phyloP scores from a whole-genome alignment of 257 asterid species.

The Agastache rugosa region DNA sequence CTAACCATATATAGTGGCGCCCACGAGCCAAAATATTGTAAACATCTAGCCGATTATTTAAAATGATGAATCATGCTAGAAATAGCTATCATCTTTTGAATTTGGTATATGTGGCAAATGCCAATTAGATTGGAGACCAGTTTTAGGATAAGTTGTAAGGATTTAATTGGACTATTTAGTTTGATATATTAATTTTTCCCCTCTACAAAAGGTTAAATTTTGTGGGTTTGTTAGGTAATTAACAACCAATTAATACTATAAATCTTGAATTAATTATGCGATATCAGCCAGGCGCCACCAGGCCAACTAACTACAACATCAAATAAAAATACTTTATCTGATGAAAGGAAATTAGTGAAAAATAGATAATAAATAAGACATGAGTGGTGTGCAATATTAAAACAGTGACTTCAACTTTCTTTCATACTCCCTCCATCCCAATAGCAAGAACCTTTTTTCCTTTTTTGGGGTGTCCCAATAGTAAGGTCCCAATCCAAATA shows the following conservation, averaged over 20 bases:
- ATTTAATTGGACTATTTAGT: slow-evolving; percentile 28
- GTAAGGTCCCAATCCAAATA: no score
- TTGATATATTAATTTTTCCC: not conserved
- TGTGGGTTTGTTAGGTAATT: slow-evolving; percentile 48
- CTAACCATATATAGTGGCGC: slow-evolving; percentile 43
- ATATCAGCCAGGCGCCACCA: slow-evolving; percentile 42
- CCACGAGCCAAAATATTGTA: slow-evolving; percentile 33
- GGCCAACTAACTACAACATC: slow-evolving; percentile 33
- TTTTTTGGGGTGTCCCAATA: no score
- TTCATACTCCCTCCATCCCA: no score
- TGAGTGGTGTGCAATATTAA: slow-evolving; percentile 19
- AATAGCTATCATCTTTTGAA: not conserved
- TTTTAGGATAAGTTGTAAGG: slow-evolving; percentile 12
- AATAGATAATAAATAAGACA: slow-evolving; percentile 35
- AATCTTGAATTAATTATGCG: slow-evolving; percentile 10
- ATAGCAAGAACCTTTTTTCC: no score
- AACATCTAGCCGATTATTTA: slow-evolving; percentile 17
- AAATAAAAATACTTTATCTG: slow-evolving; percentile 16
- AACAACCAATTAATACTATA: slow-evolving; percentile 26
- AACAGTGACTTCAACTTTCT: slow-evolving; percentile 20
- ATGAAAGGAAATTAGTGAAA: slow-evolving; percentile 4
- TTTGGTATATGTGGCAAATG: slow-evolving; percentile 40
- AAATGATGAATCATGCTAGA: slow-evolving; percentile 22
- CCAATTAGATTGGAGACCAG: slow-evolving; percentile 34
- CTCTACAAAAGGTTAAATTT: slow-evolving; percentile 15